Conservation (phyloP, 768 basidiomycete species). For the Psilocybe tampanensis region DNA sequence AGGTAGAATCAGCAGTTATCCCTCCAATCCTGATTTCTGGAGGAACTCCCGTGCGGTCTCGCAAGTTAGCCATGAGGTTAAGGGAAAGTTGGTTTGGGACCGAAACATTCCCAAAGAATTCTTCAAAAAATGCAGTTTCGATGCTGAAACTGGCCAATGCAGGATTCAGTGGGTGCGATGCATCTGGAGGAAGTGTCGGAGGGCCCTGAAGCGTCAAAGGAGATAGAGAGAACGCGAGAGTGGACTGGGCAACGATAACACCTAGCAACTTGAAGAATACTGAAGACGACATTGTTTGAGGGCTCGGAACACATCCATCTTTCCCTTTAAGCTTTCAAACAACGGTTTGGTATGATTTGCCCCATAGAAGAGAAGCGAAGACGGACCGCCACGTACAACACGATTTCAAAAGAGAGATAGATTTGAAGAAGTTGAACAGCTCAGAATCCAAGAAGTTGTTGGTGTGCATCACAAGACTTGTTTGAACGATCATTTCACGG, state of each 20-base stretch:
- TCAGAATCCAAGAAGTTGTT: neutral
- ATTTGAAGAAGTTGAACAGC: neutral
- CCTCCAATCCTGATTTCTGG: conserved; percentile 54
- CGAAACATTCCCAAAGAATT: conserved; percentile 48
- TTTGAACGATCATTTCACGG: neutral
- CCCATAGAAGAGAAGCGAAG: conserved; percentile 8
- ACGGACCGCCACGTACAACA: neutral
- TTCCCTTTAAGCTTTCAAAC: neutral
- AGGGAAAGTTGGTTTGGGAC: conserved; percentile 45
- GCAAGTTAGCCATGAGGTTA: conserved; percentile 47
- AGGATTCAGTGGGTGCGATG: conserved; percentile 45
- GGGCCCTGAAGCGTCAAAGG: conserved; percentile 41
- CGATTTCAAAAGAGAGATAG: neutral
- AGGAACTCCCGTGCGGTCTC: conserved; percentile 44
- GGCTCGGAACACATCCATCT: neutral
- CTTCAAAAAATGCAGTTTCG: conserved; percentile 56
- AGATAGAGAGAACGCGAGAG: conserved; percentile 12
- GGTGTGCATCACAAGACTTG: neutral
- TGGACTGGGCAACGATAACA: neutral
- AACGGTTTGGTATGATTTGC: neutral
- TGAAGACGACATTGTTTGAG: neutral
- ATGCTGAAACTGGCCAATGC: conserved; percentile 56
- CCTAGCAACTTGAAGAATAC: neutral
- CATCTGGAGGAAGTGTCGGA: conserved; percentile 41
- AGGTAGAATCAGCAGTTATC: conserved; percentile 56